Evolutionary conservation across 176 grass and related monocot species (phyloP), one percentile per base, ranked within the genome.

Genomic region (Triticum monococcum): DNA sequence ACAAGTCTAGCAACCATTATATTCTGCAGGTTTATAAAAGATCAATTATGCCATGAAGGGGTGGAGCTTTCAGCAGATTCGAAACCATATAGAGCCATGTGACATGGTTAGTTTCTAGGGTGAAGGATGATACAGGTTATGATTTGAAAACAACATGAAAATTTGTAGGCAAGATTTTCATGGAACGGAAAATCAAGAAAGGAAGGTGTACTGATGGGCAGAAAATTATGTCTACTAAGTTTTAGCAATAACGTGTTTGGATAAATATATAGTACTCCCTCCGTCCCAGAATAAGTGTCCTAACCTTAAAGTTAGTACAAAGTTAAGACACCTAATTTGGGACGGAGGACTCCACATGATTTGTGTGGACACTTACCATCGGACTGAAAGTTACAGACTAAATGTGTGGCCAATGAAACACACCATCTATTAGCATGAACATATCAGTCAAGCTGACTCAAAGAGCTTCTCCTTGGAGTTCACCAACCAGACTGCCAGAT

Each of bases 391-490:
- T 65, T 60, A 41, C 23, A 80, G 45, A 74, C 54, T n/a, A 50
- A 78, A 87, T 25, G n/a, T 76, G 80, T 75, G 62, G 62, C 36
- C 63, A 69, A 41, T 80, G 75, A 67, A 85, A 71, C 28, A 40
- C 54, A 75, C 62, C 40, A 74, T 66, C 25, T n/a, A 77, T 71
- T 64, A 70, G 26, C 63, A 77, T 48, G 30, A 72, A 36, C 72
- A 30, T 18, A 11, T 18, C 45, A 87, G 43, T 84, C 31, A 82
- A 4, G 63, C 50, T 18, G 33, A 83, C 20, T 84, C 40, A 88
- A 10, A 54, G 24, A 85, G 78, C 75, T 77, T 88, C 64, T 64
- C 81, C 66, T 84, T 57, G 59, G 71, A 91, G 45, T 88, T 88
- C 78, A 88, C 86, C 75, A 85, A 82, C 69, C 18, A 78, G 24